These are phyloP conservation scores for Paraglomus occultum DNA, from an alignment of 192 early-diverging fungal genomes.

Conservation along the genomic window DNA sequence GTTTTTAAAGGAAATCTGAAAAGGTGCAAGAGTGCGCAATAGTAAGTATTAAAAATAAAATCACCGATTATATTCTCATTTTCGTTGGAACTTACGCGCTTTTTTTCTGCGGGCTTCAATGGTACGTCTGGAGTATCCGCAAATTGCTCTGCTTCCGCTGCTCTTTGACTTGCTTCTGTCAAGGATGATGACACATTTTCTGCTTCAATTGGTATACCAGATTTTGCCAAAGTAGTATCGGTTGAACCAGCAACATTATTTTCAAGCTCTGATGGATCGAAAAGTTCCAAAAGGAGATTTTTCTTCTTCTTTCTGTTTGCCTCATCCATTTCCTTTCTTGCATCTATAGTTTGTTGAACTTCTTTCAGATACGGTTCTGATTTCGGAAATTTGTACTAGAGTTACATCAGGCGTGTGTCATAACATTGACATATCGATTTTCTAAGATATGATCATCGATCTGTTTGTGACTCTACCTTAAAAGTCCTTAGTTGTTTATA, in stretches of 20 bases:
- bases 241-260: conserved; percentile 34
- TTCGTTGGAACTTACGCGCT: conserved; percentile 40
- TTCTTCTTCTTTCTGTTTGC: background rate
- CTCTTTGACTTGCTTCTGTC: conserved; percentile 18
- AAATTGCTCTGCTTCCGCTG: conserved; percentile 26
- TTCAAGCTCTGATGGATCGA: conserved; percentile 32
- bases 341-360: conserved; percentile 24
- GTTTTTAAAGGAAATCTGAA: conserved; percentile 67
- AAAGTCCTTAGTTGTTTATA: conserved; percentile 27
- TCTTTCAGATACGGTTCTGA: conserved; percentile 37
- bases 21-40: background rate
- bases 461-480: background rate
- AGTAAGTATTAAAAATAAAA: background rate
- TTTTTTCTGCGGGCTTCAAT: conserved; percentile 56
- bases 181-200: conserved; percentile 2
- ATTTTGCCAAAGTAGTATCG: conserved; percentile 26
- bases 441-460: background rate
- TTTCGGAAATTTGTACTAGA: conserved; percentile 44
- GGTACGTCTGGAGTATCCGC: conserved; percentile 38
- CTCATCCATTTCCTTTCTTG: conserved; percentile 24
- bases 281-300: conserved; percentile 26
- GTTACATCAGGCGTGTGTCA: conserved; percentile 13
- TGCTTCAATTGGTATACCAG: conserved; percentile 32
- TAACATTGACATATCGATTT: background rate
- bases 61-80: background rate